Conservation (phyloP, 2,329 filamentous ascomycete genomes). For the Fusarium pseudograminearum region DNA sequence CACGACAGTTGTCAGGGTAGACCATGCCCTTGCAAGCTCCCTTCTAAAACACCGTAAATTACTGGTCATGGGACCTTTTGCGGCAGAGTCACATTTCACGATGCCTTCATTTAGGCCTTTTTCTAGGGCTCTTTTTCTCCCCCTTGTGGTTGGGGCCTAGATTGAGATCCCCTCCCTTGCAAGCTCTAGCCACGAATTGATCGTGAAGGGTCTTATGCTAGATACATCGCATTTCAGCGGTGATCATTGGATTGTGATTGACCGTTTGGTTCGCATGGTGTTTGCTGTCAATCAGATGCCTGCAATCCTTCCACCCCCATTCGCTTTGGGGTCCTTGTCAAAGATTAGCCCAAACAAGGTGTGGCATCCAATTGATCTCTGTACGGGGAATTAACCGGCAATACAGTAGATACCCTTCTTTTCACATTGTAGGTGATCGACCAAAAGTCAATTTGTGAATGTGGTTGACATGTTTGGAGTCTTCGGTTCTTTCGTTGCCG, state of each 20-base stretch:
- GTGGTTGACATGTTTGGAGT: background rate
- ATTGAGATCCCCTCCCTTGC: constrained; percentile 2
- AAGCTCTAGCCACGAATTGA: background rate
- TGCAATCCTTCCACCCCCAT: background rate
- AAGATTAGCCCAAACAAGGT: constrained; percentile 2
- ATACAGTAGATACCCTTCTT: background rate
- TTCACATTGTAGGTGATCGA: background rate
- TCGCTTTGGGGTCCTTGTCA: background rate
- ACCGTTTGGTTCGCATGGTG: background rate
- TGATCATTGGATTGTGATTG: background rate
- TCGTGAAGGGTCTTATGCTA: background rate
- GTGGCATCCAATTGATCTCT: background rate
- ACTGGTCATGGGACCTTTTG: constrained; percentile 32
- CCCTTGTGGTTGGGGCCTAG: background rate
- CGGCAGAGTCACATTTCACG: constrained; percentile 33
- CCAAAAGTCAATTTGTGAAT: background rate
- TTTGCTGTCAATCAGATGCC: background rate
- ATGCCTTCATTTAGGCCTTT: constrained; percentile 20
- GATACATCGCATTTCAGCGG: background rate
- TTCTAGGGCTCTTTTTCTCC: background rate
- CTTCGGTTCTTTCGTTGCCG: background rate
- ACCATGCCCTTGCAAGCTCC: background rate
- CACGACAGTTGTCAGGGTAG: constrained; percentile 5
- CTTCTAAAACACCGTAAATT: constrained; percentile 19
- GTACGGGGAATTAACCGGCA: constrained; percentile 8